Percentiles rank a stretch among this genome's conserved stretches.
Conservation (phyloP, 495 filamentous ascomycete species). For the Aspergillus bertholletiae region DNA sequence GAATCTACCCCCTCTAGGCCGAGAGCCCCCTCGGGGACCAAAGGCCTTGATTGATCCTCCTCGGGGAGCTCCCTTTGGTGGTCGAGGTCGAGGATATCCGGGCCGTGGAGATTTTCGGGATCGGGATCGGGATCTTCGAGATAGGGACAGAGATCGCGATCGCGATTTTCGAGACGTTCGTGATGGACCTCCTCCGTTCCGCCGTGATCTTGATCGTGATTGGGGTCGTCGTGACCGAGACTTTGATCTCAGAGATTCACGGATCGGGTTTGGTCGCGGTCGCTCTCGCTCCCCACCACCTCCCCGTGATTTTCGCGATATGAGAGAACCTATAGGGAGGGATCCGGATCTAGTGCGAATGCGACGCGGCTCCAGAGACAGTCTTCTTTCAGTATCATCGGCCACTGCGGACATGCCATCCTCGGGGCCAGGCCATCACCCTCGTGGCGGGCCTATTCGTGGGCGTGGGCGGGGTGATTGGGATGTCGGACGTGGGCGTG, state of each 20-base stretch:
- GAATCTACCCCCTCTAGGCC: constrained; percentile 30
- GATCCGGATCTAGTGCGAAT: constrained; percentile 45
- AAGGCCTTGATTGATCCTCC: constrained; percentile 65
- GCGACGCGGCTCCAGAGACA: constrained; percentile 57
- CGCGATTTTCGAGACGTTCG: constrained; percentile 37
- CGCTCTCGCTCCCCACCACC: constrained; percentile 42
- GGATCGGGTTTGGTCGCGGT: constrained; percentile 39
- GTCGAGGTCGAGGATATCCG: constrained; percentile 44
- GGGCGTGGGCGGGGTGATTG: constrained; percentile 66
- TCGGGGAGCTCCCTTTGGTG: constrained; percentile 46
- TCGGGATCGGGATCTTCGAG: constrained; percentile 50
- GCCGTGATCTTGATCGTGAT: constrained; percentile 40
- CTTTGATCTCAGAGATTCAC: constrained; percentile 40
- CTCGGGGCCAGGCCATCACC: constrained; percentile 41
- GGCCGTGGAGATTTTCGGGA: constrained; percentile 61
- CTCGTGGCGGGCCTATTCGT: constrained; percentile 55
- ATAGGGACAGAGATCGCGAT: constrained; percentile 41
- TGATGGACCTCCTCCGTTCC: constrained; percentile 28
- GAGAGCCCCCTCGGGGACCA: constrained; percentile 67
- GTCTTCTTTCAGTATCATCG: constrained; percentile 65
- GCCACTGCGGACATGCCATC: constrained; percentile 61
- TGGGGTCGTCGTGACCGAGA: constrained; percentile 35
- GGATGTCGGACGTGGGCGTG: constrained; percentile 57
- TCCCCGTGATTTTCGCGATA: constrained; percentile 49
- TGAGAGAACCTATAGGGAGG: constrained; percentile 35